Evolutionary conservation across 352 stramenopile species (phyloP), one percentile per base, ranked within the genome.

Genomic region (Peronospora farinosa): DNA sequence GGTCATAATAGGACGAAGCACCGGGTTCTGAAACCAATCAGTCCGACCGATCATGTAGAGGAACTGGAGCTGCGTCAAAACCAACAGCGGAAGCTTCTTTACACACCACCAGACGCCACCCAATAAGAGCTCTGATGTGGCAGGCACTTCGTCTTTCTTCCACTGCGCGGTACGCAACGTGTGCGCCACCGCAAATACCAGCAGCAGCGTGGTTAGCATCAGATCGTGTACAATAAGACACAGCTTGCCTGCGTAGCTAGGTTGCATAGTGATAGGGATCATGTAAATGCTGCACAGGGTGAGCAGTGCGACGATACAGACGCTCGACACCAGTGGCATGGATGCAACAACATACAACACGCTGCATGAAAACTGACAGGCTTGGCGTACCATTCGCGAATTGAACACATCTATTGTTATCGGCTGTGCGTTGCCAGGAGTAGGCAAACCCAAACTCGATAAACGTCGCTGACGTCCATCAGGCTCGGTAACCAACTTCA

Each of bases 321-420:
- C 33, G 31, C 74, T 86, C 27, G 77, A 88, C n/a, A 91, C 36
- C 8, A 85, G 39, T 10, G 79, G 79, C 49, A 71, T 87, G 1
- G 76, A 87, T 23, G 79, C 73, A 28, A 87, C 41, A 0, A 72
- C 74, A 59, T 87, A 86, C 36, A 90, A 57, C 38, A 73, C 61
- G 30, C 69, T 86, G 65, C 79, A 90, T 30, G 77, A 88, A 41
- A 88, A 74, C 39, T 88, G 79, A 30, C 76, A 90, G 15, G 72
- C 73, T 44, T 78, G 78, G 8, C 76, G 74, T 46, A 87, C 76
- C 15, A 86, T 72, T 11, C 69, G 66, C 32, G 77, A 86, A 57
- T 88, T 87, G 40, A 88, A 80, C 36, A 88, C 63, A 43, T 90
- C 76, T 40, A 86, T 74, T 0, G 62, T 74, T 12, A 86, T 52